phyloP scores from a whole-genome alignment of 139 green algal genomes.

The Picochlorum sp. region DNA sequence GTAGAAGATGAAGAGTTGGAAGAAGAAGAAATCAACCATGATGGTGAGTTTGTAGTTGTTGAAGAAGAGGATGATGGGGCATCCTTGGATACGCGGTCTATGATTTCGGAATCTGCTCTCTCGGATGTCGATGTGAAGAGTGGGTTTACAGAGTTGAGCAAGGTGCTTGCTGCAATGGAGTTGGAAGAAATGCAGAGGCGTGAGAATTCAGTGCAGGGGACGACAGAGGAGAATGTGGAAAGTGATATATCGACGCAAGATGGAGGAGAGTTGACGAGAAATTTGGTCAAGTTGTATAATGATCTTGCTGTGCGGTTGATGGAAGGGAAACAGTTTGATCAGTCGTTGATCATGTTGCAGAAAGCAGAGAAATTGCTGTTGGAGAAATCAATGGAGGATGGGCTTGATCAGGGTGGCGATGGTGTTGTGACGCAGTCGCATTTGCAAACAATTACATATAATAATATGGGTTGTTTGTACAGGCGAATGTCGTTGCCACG shows the following conservation, averaged over 20 bases:
- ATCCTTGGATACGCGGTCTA: constrained; percentile 15
- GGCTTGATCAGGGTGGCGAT: background rate
- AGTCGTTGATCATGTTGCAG: constrained; percentile 16
- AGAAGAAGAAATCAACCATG: background rate
- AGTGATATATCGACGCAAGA: background rate
- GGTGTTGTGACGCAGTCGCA: background rate
- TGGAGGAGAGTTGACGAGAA: background rate
- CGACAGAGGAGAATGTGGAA: background rate
- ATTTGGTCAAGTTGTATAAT: constrained; percentile 38
- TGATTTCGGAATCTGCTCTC: constrained; percentile 22
- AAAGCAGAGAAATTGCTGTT: constrained; percentile 21
- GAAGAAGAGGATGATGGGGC: constrained; percentile 8
- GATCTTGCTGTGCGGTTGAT: constrained; percentile 28
- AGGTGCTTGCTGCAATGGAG: constrained; percentile 22
- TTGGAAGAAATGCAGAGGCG: constrained; percentile 7
- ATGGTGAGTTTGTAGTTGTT: too few relatives aligned
- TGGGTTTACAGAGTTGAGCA: constrained; percentile 25
- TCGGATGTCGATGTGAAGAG: constrained; percentile 15
- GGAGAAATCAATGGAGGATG: background rate
- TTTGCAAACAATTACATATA: constrained; percentile 26
- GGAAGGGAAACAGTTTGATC: constrained; percentile 16
- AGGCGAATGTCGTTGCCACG: constrained; percentile 16
- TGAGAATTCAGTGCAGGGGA: background rate
- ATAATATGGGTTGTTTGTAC: constrained; percentile 36
- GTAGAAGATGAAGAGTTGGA: background rate